These are phyloP conservation scores for Mycosphaerella sp. DNA, from an alignment of 2,329 filamentous ascomycete genomes.

Conservation along the genomic window DNA sequence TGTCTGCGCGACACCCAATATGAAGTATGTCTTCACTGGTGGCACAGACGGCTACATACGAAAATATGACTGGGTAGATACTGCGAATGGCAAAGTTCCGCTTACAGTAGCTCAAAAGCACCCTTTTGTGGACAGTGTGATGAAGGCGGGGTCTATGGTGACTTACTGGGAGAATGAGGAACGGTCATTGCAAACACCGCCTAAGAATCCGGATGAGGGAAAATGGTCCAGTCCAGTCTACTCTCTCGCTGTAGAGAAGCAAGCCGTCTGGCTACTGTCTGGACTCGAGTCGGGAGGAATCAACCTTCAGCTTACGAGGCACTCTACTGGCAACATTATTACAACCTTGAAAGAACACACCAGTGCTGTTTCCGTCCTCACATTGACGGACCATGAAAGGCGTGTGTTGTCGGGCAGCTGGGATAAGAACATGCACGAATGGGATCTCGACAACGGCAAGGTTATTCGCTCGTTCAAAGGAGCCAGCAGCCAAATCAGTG, in stretches of 20 bases:
- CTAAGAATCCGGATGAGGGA: constrained; percentile 45
- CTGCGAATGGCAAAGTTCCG: constrained; percentile 88
- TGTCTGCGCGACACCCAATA: constrained; percentile 83
- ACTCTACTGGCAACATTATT: constrained; percentile 90
- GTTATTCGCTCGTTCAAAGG: constrained; percentile 69
- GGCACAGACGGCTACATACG: constrained; percentile 93
- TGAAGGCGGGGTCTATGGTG: constrained; percentile 88
- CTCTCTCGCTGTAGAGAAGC: constrained; percentile 82
- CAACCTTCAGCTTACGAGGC: constrained; percentile 85
- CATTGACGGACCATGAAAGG: constrained; percentile 74
- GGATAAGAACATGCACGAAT: constrained; percentile 92
- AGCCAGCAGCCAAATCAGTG: constrained; percentile 75
- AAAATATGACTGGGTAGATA: constrained; percentile 92
- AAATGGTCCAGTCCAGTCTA: constrained; percentile 72
- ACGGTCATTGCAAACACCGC: constrained; percentile 38
- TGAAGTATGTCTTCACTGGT: constrained; percentile 91
- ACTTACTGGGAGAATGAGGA: constrained; percentile 99
- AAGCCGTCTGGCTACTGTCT: constrained; percentile 85
- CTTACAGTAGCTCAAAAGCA: constrained; percentile 93
- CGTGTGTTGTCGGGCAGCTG: constrained; percentile 88
- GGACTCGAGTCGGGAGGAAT: constrained; percentile 87
- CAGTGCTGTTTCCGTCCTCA: constrained; percentile 84
- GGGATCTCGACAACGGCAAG: constrained; percentile 85
- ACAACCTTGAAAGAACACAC: constrained; percentile 74
- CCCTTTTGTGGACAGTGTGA: constrained; percentile 94